A percentile compares a stretch with the other conserved stretches of the same genome.
Conservation (phyloP, 306 rosid genomes). For the Begonia loranthoides region DNA sequence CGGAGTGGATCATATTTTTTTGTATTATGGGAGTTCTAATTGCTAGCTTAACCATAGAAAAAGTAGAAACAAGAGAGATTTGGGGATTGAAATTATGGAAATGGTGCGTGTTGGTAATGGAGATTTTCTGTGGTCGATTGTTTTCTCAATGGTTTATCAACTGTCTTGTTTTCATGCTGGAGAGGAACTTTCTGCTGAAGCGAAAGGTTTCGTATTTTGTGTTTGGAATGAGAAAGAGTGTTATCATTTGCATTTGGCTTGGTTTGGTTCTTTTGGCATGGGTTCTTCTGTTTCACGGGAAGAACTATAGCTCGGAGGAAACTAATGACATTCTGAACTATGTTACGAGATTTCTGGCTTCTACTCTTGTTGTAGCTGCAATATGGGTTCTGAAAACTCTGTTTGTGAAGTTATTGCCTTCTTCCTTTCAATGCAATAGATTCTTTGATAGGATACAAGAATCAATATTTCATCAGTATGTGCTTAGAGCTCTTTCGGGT, state of each 20-base stretch:
- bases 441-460: conserved; percentile 85
- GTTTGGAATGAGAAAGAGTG: conserved; percentile 58
- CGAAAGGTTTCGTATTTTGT: conserved; percentile 74
- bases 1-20: conserved; percentile 39
- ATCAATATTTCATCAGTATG: conserved; percentile 58
- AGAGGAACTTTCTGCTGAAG: conserved; percentile 50
- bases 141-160: too few species aligned
- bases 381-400: conserved; percentile 70
- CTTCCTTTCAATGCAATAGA: conserved; percentile 63
- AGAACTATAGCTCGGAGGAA: conserved; percentile 23
- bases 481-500: conserved; percentile 69
- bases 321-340: conserved; percentile 27
- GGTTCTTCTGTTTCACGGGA: conserved; percentile 37
- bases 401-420: conserved; percentile 59
- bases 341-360: conserved; percentile 46
- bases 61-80: conserved; percentile 12
- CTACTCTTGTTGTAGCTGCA: conserved; percentile 47
- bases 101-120: too few species aligned
- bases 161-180: too few species aligned
- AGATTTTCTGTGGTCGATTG: too few species aligned
- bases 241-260: conserved; percentile 56
- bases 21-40: conserved; percentile 29
- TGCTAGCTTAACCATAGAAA: conserved; percentile 25
- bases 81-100: too few species aligned
- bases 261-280: conserved; percentile 56